Base-by-base conservation (phyloP, 2,329 filamentous ascomycete genomes). In the Ambrosiella xylebori region DNA sequence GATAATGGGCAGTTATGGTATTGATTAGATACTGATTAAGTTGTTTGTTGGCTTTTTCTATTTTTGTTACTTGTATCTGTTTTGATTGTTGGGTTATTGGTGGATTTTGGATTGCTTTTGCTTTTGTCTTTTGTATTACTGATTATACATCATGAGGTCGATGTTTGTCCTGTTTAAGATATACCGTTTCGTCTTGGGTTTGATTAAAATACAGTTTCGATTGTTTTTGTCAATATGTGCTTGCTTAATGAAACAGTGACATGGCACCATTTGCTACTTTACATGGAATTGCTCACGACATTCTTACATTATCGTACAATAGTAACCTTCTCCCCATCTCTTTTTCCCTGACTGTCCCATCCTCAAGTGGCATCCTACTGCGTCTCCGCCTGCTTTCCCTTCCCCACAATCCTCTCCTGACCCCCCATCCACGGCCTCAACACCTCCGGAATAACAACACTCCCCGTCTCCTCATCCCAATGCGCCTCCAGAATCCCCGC, bases 401-500 rank as follows among this genome's bases (percentile, higher is more conserved):
- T n/a, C 49, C 39, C 40, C 1, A 74, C 77, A 66, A 93, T 87
- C 63, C 73, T 76, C 54, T 85, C 78, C 66, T 78, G 73, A 0
- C 85, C 85, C 59, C 84, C 85, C 90, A 98, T 95, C 77, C 84
- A 97, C 19, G 80, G 81, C 66, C 84, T 76, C 67, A 98, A 70
- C 15, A 85, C 86, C 70, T 88, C 80, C 0, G 93, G 93, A 6
- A 98, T 79, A 1, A 74, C 73, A 7, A 97, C 86, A 1, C 77
- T 78, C 65, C 74, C 75, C 17, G 75, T 76, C 27, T 74, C 66
- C 65, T 89, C 84, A 65, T 93, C 80, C 86, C 90, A 98, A 0
- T 88, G 85, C 65, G 90, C 88, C 74, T 98, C 93, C 63, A 98
- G 68, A 55, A 98, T 76, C 5, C 89, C 90, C 27, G 93, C 90